Evolutionary conservation across 768 basidiomycete species (phyloP), one percentile per base, ranked within the genome.

Genomic region (Suillus alpinus): DNA sequence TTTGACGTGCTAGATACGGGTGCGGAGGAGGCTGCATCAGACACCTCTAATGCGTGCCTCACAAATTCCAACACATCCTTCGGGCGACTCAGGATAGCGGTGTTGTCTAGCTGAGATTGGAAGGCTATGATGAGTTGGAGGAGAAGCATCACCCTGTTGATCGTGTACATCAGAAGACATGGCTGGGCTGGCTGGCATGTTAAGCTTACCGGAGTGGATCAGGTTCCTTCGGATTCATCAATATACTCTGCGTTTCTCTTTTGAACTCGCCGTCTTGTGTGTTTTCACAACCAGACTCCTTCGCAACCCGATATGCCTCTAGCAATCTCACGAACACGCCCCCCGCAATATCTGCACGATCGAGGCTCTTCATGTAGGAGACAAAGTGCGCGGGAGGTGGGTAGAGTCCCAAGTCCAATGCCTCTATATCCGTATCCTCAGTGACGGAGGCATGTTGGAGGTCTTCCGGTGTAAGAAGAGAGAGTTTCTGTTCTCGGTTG

Each of bases 101-200:
- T 79, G 0, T 84, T 78, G 0, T 86, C 81, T 4, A 93, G 75
- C 56, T 86, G 81, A 1, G 84, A 79, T 70, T 95, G 91, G 80
- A 97, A 89, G 66, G 89, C 86, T 62, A 94, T 79, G 37, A 93
- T 85, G 39, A 96, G 78, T 68, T 95, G 93, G 26, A 96, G 80
- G 64, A 86, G 86, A 6, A 91, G 77, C 37, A 98, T 68, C 0
- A 86, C 83, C 29, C 53, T 55, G 37, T 39, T 29, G 6, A 26
- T 36, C 23, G 2, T 7, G 0, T 26, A 16, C 26, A 39, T 39
- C 16, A 55, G 53, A 18, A 39, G 16, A 37, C 37, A 18, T 39
- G 26, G 37, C 37, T 18, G 26, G 52, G 53, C 10, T 6, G 52
- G 53, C 10, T 6, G 18, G 10, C 10, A 39, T 18, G 23, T 39